A percentile compares a stretch with the other conserved stretches of the same genome.
phyloP scores from a whole-genome alignment of 1,139 yeast species.

The Suhomyces guaymorum region DNA sequence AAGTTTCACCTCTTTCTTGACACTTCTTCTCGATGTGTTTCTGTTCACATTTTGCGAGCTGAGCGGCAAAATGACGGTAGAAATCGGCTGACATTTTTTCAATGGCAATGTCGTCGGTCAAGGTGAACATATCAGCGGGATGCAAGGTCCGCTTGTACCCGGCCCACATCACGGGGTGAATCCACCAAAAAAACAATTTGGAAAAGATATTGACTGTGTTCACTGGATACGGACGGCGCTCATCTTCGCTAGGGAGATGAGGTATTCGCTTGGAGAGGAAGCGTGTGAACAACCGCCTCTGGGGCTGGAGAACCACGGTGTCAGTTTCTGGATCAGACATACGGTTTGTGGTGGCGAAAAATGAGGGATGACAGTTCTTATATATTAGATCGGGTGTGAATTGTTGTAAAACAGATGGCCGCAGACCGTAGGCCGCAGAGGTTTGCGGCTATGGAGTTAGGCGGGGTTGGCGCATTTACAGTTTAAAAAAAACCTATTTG shows the following conservation, averaged over 20 bases:
- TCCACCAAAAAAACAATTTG: constrained; percentile 52
- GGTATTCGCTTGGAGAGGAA: constrained; percentile 38
- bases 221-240: constrained; percentile 41
- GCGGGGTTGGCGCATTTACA: too few relatives aligned
- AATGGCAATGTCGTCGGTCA: constrained; percentile 41
- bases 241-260: constrained; percentile 40
- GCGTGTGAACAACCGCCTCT: constrained; percentile 33
- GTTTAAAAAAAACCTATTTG: too few relatives aligned
- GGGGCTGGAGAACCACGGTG: constrained; percentile 15
- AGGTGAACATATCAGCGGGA: constrained; percentile 44
- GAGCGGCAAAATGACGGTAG: constrained; percentile 23
- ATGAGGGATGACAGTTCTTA: too few relatives aligned
- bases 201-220: constrained; percentile 36
- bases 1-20: constrained; percentile 27
- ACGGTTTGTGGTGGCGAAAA: background rate
- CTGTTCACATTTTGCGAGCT: constrained; percentile 21
- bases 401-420: too few relatives aligned
- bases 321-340: background rate
- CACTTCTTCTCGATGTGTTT: constrained; percentile 26
- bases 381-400: too few relatives aligned
- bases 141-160: constrained; percentile 54
- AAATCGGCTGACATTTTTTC: constrained; percentile 38
- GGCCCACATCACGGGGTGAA: constrained; percentile 45
- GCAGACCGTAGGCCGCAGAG: too few relatives aligned
- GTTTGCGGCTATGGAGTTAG: too few relatives aligned